A percentile compares a stretch with the other conserved stretches of the same genome.
Evolutionary conservation across 2,329 filamentous ascomycete species (phyloP).

Genomic region (Fusarium proliferatum): DNA sequence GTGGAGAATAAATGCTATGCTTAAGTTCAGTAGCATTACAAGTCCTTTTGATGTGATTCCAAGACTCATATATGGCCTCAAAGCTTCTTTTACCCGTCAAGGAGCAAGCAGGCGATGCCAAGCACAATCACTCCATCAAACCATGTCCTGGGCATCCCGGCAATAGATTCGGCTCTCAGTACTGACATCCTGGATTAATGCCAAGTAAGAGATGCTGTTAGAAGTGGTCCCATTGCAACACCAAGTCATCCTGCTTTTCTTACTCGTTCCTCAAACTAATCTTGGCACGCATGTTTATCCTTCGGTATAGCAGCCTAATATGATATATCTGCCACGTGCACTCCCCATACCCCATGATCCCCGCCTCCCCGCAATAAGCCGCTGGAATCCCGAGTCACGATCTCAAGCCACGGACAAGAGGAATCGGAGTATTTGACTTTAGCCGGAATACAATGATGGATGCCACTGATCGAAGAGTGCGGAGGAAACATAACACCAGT

Average conservation of each 20-base stretch:
- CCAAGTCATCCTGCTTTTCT: neutral
- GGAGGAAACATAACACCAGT: neutral
- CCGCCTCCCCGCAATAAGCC: neutral
- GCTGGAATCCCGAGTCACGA: neutral
- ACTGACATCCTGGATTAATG: neutral
- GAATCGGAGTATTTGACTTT: neutral
- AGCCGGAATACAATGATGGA: neutral
- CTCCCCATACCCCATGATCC: neutral
- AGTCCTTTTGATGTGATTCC: too few species aligned
- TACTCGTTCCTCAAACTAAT: accelerated
- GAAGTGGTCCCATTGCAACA: neutral
- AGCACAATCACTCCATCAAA: neutral
- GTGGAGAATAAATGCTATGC: too few species aligned
- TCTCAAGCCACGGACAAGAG: neutral
- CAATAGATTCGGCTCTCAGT: neutral
- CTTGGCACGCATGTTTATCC: neutral
- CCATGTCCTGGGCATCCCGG: neutral
- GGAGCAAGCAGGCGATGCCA: neutral
- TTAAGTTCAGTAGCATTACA: neutral
- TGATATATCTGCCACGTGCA: neutral
- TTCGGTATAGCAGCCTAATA: neutral
- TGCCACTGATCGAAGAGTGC: neutral
- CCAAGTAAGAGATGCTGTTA: too few species aligned
- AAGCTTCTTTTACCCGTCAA: neutral
- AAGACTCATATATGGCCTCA: too few species aligned